Conservation (phyloP, 805 yeast genomes). For the Huiozyma sinensis region DNA sequence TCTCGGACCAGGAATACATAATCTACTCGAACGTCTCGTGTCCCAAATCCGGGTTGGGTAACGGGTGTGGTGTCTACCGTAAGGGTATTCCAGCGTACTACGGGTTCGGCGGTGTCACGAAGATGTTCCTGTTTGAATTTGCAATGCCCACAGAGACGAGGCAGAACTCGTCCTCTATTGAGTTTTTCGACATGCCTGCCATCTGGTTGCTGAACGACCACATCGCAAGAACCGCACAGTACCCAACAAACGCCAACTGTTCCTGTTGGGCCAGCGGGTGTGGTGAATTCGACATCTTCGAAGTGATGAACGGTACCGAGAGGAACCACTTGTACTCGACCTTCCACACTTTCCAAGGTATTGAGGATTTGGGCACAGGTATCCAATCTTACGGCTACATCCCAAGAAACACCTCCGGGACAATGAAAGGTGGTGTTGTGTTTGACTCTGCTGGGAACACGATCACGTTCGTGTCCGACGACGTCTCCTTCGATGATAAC, state of each 20-base stretch:
- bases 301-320: slow-evolving; percentile 56
- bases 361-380: slow-evolving; percentile 51
- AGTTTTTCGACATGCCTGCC: slow-evolving; percentile 54
- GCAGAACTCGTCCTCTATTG: slow-evolving; percentile 26
- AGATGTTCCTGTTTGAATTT: slow-evolving; percentile 66
- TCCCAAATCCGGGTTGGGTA: slow-evolving; percentile 39
- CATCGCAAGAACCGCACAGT: slow-evolving; percentile 68
- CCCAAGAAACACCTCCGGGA: slow-evolving; percentile 37
- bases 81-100: slow-evolving; percentile 64
- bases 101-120: slow-evolving; percentile 56
- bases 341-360: slow-evolving; percentile 61
- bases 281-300: slow-evolving; percentile 72
- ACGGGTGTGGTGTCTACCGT: slow-evolving; percentile 73
- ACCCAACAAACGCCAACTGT: slow-evolving; percentile 46
- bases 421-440: slow-evolving; percentile 64
- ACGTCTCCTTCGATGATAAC: slow-evolving; percentile 38
- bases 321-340: slow-evolving; percentile 49
- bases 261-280: slow-evolving; percentile 73
- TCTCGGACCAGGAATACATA: slow-evolving; percentile 48
- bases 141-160: slow-evolving; percentile 48
- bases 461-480: slow-evolving; percentile 48
- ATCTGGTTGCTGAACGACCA: slow-evolving; percentile 67
- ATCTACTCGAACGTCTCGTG: slow-evolving; percentile 51
- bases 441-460: slow-evolving; percentile 53
- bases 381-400: slow-evolving; percentile 45